Evolutionary conservation across 2,329 filamentous ascomycete genomes (phyloP).

Genomic region (Falciphora oryzae): DNA sequence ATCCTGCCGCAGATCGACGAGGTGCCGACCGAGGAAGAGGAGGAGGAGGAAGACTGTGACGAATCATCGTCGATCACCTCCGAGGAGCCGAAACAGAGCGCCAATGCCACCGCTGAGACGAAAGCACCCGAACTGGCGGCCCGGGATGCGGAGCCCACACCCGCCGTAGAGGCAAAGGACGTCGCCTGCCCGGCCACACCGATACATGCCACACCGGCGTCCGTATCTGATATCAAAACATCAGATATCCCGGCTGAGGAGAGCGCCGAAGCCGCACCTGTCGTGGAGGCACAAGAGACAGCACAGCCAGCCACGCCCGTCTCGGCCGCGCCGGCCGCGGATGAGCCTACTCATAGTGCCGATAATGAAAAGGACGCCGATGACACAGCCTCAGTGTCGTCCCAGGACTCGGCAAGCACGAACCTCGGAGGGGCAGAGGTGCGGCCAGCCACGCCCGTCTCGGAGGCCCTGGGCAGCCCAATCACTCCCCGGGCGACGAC

Average conservation of each 20-base stretch:
- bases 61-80: neutral
- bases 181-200: no score
- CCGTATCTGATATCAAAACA: no score
- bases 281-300: neutral
- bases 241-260: neutral
- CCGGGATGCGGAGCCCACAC: neutral
- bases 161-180: neutral
- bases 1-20: constrained; percentile 1
- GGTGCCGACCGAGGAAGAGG: neutral
- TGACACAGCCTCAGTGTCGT: neutral
- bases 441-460: neutral
- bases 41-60: neutral
- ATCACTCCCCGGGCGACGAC: neutral
- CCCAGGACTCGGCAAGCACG: neutral
- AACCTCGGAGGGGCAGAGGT: neutral
- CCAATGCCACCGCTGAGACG: neutral
- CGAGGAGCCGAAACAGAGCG: neutral
- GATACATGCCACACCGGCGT: no score
- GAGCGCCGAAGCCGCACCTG: neutral
- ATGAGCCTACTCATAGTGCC: neutral
- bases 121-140: neutral
- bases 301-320: neutral
- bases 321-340: no score
- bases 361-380: neutral
- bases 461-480: neutral